phyloP scores from a whole-genome alignment of 495 filamentous ascomycete species.

The Penicillium alfredii region DNA sequence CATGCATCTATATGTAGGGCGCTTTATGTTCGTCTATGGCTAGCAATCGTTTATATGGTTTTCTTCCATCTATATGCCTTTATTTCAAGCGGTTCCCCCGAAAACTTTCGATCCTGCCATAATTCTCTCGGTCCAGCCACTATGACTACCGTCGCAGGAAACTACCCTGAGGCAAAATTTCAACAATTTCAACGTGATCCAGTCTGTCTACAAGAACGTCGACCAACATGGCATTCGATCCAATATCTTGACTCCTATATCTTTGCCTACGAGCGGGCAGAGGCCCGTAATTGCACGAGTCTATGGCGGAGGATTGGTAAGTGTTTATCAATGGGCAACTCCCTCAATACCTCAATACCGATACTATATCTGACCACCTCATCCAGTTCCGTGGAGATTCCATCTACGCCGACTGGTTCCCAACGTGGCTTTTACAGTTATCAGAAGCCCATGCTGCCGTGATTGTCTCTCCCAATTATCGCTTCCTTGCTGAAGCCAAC shows the following conservation, averaged over 20 bases:
- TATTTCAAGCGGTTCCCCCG: too few relatives aligned
- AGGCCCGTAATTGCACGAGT: slow-evolving; percentile 16
- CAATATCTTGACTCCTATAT: slow-evolving; percentile 14
- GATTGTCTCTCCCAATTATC: slow-evolving; percentile 37
- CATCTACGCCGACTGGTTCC: slow-evolving; percentile 15
- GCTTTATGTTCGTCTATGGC: too few relatives aligned
- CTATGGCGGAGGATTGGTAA: slow-evolving; percentile 18
- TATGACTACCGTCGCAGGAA: too few relatives aligned
- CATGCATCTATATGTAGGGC: too few relatives aligned
- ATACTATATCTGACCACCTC: background rate
- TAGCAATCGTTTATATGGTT: too few relatives aligned
- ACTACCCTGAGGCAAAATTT: too few relatives aligned
- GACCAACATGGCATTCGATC: slow-evolving; percentile 14
- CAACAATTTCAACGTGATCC: slow-evolving; percentile 4
- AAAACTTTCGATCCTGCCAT: too few relatives aligned
- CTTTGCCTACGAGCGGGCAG: slow-evolving; percentile 1
- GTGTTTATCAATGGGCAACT: too few relatives aligned
- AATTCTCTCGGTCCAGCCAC: too few relatives aligned
- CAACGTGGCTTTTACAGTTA: slow-evolving; percentile 16
- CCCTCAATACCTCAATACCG: background rate
- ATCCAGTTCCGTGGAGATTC: slow-evolving; percentile 13
- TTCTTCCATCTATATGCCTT: too few relatives aligned
- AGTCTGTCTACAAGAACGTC: slow-evolving; percentile 14
- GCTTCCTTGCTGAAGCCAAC: slow-evolving; percentile 41
- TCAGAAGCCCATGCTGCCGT: slow-evolving; percentile 20